Base-by-base conservation (phyloP, 106 monocot species). In the Apostasia shenzhenica region DNA sequence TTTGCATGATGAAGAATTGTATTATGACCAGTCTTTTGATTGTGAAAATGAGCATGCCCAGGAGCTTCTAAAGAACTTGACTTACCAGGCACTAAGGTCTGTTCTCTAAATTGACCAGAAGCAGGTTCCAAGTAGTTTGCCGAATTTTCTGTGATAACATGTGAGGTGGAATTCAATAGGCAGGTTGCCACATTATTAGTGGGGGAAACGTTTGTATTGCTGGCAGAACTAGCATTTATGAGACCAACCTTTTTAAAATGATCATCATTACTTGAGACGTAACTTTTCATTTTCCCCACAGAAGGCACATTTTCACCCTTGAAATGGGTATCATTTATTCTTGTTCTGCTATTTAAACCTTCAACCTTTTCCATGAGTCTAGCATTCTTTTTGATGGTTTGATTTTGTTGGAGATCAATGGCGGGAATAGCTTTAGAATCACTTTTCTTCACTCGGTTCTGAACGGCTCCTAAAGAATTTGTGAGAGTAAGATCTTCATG, bases 351-450 rank as follows among this genome's bases (percentile, higher is more conserved):
- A 67, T 89, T 85, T 75, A 89, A 73, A 8, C 66, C 70, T 73
- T 73, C 85, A 53, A 85, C 80, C 63, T 85, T 89, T 66, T 85
- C 82, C 66, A 89, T 83, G 4, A 89, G 75, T 14, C 80, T 42
- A 38, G 79, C 69, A 76, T 83, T 81, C 72, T 82, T 89, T 73
- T 74, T 85, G 11, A 74, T 61, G 54, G 73, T 68, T 68, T 82
- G 68, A 43, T 80, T 61, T 7, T 76, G 67, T 61, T 73, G 60
- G 38, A 14, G 42, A 51, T 70, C 76, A 56, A 40, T 65, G 48
- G 6, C 44, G 47, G 37, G 45, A 11, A 73, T 14, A 67, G 2
- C 45, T 59, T 62, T 46, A 66, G 2, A 58, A 61, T 64, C 76
- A 5, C 49, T 53, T 45, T 61, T 72, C 45, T 55, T 70, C 5